Evolutionary conservation across 306 rosid genomes (phyloP).

Genomic region (Rubus idaeus): DNA sequence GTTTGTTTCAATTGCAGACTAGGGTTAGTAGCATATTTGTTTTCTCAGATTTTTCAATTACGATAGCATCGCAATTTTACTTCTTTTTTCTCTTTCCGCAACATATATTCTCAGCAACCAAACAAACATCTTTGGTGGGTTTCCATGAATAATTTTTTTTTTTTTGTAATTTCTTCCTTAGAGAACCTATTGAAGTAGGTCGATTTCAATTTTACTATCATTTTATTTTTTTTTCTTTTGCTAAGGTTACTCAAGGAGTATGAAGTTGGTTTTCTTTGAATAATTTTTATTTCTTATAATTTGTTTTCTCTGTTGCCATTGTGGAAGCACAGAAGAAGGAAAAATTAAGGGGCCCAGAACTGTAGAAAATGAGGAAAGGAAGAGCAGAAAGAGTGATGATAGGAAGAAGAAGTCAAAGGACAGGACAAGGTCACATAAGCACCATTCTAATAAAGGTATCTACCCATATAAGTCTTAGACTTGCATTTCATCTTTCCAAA

Average conservation of each 20-base stretch:
- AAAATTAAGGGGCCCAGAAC: no score
- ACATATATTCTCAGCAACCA: neutral
- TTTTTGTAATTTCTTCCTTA: no score
- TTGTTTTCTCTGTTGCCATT: neutral
- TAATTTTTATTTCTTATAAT: neutral
- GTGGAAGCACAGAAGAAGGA: slow-evolving; percentile 53
- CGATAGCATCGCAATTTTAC: neutral
- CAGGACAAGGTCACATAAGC: slow-evolving; percentile 52
- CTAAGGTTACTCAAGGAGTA: no score
- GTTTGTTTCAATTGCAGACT: no score
- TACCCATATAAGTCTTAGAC: neutral
- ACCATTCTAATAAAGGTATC: slow-evolving; percentile 35
- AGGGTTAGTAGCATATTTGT: no score
- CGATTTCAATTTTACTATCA: neutral
- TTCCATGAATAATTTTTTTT: neutral
- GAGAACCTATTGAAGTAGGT: neutral
- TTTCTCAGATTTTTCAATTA: neutral
- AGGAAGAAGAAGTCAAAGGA: slow-evolving; percentile 38
- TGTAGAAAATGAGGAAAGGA: slow-evolving; percentile 56
- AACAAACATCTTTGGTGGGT: neutral
- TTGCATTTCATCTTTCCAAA: neutral
- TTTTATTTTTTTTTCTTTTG: no score
- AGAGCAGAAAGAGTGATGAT: slow-evolving; percentile 53
- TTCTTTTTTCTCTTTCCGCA: no score
- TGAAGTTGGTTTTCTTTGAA: no score